Percentiles rank a stretch among this genome's conserved stretches.
phyloP scores from a whole-genome alignment of 2,329 filamentous ascomycete genomes.

The Monascus ruber region DNA sequence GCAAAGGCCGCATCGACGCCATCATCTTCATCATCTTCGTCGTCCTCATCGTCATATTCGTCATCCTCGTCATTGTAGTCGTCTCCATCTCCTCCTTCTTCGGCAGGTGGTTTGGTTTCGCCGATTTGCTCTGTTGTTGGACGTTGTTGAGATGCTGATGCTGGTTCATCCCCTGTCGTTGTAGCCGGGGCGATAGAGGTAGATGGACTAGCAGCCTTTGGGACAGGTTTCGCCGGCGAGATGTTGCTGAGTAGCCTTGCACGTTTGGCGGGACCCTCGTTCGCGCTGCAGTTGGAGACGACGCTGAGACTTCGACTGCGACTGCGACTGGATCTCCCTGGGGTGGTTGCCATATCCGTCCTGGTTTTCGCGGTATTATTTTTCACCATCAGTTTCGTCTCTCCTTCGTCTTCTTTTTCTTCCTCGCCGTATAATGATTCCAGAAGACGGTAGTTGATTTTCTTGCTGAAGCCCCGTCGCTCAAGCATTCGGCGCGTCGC shows the following conservation, averaged over 20 bases:
- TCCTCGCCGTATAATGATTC: conserved; percentile 31
- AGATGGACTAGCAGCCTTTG: conserved; percentile 5
- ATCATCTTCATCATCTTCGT: conserved; percentile 20
- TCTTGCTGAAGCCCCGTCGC: conserved; percentile 57
- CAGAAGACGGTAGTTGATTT: conserved; percentile 54
- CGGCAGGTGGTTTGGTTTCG: conserved; percentile 2
- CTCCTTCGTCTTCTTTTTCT: conserved; percentile 10
- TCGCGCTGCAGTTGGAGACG: conserved; percentile 17
- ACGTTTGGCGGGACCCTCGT: conserved; percentile 10
- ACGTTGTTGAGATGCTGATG: background rate
- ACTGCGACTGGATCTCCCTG: conserved; percentile 18
- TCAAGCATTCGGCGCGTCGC: conserved; percentile 58
- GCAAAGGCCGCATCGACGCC: conserved; percentile 26
- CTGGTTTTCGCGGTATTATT: too few species aligned
- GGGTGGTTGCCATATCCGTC: conserved; percentile 9
- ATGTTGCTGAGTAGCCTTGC: conserved; percentile 8
- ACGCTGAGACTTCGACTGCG: conserved; percentile 25
- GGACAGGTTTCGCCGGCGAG: conserved; percentile 6
- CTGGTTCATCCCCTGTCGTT: conserved; percentile 4
- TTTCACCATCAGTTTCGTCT: too few species aligned
- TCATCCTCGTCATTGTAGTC: conserved; percentile 24
- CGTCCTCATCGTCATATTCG: conserved; percentile 10
- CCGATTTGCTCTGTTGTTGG: conserved; percentile 8
- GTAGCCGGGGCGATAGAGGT: conserved; percentile 1
- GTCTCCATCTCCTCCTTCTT: conserved; percentile 14